Base-by-base conservation (phyloP, 768 basidiomycete genomes). In the Daedaleopsis sinensis region DNA sequence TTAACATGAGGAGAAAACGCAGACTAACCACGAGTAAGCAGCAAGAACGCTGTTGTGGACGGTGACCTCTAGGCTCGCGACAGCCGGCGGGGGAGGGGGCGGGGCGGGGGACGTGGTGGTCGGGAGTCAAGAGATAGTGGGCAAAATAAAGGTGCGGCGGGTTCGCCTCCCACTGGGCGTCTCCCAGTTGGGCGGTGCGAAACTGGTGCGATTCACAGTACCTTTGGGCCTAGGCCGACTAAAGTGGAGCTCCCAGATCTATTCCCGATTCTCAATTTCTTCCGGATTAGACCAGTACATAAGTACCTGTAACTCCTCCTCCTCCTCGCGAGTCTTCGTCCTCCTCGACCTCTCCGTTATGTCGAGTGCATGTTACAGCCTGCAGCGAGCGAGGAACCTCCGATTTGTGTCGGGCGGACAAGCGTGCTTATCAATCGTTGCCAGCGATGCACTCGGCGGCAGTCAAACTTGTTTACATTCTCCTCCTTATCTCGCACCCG, bases 341-440 rank as follows among this genome's bases (percentile, higher is more conserved):
- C 18, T 42, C 13, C 5, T 5, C 13, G 39, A 12, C 18, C 39
- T 11, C 18, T 12, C 39, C 39, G 7, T 8, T 38, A 15, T 38
- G 15, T 15, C 15, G 7, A 38, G 8, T 8, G 37, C 15, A 15
- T 38, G 8, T 15, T 15, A 8, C 37, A 8, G 37, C 15, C 39
- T 42, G 39, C 18, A 13, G 39, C 13, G 18, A 42, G 11, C 39
- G 27, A 24, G 8, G 51, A n/a, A 52, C 16, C 39, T 42, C 39
- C 39, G 39, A 18, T 42, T 2, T 42, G 39, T 10, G 39, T 42
- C 39, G 39, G 37, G 39, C 36, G 47, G 19, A n/a, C 19, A 24
- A 23, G 36, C 48, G 24, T 55, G 53, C 59, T 61, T 61, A 61
- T 61, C 59, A 61, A 61, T 53, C 59, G 59, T 53, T 47, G 53